Conservation (phyloP, 2,329 filamentous ascomycete genomes). For the Verticillium isaacii region DNA sequence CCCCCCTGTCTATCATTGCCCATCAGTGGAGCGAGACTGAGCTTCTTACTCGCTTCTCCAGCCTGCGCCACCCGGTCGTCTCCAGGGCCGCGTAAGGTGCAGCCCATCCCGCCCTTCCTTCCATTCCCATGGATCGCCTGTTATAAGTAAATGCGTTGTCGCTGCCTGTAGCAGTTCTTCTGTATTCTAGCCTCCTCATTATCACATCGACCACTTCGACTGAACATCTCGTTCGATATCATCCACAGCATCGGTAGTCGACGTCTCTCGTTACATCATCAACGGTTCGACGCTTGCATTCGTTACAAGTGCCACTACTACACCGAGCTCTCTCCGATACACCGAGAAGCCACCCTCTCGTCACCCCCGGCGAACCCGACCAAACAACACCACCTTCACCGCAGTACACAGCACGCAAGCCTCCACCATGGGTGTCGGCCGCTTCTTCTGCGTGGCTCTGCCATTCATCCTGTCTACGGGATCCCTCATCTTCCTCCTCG, state of each 20-base stretch:
- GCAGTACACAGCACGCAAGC: slow-evolving; percentile 17
- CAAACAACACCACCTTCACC: neutral
- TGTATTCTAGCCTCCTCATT: neutral
- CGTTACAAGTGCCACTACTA: neutral
- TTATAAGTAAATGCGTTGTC: neutral
- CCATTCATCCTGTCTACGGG: slow-evolving; percentile 78
- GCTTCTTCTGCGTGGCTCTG: slow-evolving; percentile 81
- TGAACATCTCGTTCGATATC: neutral
- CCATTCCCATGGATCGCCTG: neutral
- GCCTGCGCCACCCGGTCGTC: slow-evolving; percentile 1
- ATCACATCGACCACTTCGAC: neutral
- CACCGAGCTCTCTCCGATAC: neutral
- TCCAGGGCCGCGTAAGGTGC: neutral
- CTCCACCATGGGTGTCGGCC: slow-evolving; percentile 57
- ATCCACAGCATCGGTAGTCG: neutral
- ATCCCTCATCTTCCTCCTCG: slow-evolving; percentile 65
- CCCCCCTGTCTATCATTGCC: slow-evolving; percentile 1
- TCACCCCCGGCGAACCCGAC: neutral
- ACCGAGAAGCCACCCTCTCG: slow-evolving; percentile 3
- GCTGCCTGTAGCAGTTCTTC: neutral
- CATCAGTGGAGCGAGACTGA: slow-evolving; percentile 1
- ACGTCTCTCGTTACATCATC: neutral
- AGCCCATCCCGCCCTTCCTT: neutral
- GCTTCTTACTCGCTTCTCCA: neutral
- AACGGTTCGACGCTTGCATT: neutral